phyloP scores from a whole-genome alignment of 2,329 filamentous ascomycete genomes.

The Lachnellula cervina region DNA sequence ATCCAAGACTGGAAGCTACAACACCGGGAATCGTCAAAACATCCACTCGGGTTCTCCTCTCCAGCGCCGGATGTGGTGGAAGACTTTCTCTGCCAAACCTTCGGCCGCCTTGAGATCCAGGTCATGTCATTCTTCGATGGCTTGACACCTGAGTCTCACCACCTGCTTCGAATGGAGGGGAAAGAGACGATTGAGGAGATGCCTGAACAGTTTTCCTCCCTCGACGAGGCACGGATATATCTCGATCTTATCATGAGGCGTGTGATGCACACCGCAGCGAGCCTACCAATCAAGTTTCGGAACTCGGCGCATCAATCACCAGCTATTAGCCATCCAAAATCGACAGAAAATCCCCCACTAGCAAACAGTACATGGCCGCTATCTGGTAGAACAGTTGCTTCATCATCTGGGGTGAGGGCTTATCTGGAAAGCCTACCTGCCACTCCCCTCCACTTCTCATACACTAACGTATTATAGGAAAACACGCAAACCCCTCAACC shows the following conservation, averaged over 20 bases:
- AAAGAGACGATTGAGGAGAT: constrained; percentile 14
- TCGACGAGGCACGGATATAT: constrained; percentile 19
- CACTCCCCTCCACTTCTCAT: background rate
- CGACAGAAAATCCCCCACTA: background rate
- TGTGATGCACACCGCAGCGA: constrained; percentile 18
- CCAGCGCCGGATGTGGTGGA: constrained; percentile 33
- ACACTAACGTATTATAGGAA: background rate
- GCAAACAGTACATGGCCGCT: too few relatives aligned
- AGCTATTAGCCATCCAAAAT: background rate
- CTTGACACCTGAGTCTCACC: constrained; percentile 9
- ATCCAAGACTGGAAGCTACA: constrained; percentile 30
- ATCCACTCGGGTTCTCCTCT: constrained; percentile 21
- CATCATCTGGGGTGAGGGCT: too few relatives aligned
- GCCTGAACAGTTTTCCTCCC: constrained; percentile 13
- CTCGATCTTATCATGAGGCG: constrained; percentile 21
- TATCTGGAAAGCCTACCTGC: too few relatives aligned
- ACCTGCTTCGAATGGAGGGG: constrained; percentile 14
- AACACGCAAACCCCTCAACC: constrained; percentile 3
- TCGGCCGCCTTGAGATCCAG: constrained; percentile 56
- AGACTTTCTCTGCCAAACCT: constrained; percentile 56
- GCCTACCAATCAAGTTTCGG: background rate
- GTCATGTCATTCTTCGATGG: constrained; percentile 47
- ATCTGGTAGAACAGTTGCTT: too few relatives aligned
- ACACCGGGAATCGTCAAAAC: constrained; percentile 10
- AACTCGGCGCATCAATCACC: background rate